Conservation (phyloP, 2,329 filamentous ascomycete species). For the Thelonectria blattea region DNA sequence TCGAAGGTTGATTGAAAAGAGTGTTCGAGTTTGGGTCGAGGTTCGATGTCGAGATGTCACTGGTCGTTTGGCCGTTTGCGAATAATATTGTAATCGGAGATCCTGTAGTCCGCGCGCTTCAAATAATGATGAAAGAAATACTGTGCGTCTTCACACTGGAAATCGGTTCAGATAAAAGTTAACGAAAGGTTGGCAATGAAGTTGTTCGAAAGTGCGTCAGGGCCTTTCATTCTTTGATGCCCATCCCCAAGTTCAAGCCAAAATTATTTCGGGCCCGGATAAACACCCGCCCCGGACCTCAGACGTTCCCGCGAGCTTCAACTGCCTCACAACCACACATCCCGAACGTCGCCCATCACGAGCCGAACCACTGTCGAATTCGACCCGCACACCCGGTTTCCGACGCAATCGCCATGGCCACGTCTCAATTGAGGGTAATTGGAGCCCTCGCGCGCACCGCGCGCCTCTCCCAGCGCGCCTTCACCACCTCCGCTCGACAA, state of each 20-base stretch:
- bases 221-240: too few species aligned
- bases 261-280: conserved; percentile 37
- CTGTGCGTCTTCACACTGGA: too few species aligned
- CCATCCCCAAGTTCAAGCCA: not conserved
- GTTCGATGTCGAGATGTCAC: not conserved
- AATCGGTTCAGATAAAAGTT: too few species aligned
- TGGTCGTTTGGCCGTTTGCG: too few species aligned
- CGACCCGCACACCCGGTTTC: conserved; percentile 36
- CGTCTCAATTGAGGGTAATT: conserved; percentile 54
- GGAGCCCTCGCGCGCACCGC: conserved; percentile 52
- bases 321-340: conserved; percentile 33
- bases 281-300: conserved; percentile 28
- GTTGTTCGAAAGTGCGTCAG: too few species aligned
- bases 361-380: conserved; percentile 35
- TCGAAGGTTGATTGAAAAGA: not conserved
- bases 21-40: not conserved
- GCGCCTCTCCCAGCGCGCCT: conserved; percentile 53
- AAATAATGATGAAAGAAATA: too few species aligned
- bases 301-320: conserved; percentile 25
- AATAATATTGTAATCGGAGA: too few species aligned
- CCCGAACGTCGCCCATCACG: conserved; percentile 15
- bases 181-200: too few species aligned
- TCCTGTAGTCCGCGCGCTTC: too few species aligned
- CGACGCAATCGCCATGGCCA: conserved; percentile 46
- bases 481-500: conserved; percentile 55